Base-by-base conservation (phyloP, 768 basidiomycete species). In the Chalciporus chontae region DNA sequence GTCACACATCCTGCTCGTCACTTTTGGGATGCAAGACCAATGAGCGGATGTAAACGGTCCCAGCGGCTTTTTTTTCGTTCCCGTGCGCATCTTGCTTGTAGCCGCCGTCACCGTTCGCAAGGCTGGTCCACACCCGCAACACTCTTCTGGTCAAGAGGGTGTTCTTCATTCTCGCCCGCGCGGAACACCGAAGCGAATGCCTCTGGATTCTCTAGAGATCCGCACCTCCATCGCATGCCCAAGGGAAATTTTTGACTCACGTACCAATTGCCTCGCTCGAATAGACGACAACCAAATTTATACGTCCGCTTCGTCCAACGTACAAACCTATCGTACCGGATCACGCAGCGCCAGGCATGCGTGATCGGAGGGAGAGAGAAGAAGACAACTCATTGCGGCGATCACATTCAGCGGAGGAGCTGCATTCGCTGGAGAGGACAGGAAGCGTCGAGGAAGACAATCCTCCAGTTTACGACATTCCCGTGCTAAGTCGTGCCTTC, bases 291-390 rank as follows among this genome's bases (percentile, higher is more conserved):
- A 52, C 39, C 50, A 53, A 27, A 51, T 64, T 42, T 57, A 63
- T 53, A 39, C 64, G 54, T n/a, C 14, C 34, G 4, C 10, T 31
- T 14, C 32, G 53, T 59, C 32, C 53, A 67, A 53, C 63, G 61
- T 54, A 57, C 51, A 50, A 63, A 53, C 55, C 65, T 43, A 56
- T 58, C 47, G 57, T 56, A 17, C 54, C 47, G 21, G 32, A 51
- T 41, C 50, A 41, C 41, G 21, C 62, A 60, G 23, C 38, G 47
- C 42, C 53, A 40, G 24, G 38, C 13, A 41, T 54, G 53, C 55
- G 45, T 32, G 60, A 55, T 50, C 76, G 71, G 73, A 55, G 70
- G 55, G 76, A 78, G 51, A 68, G 66, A 8, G 79, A 78, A 53
- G 70, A 75, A 32, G 76, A 77, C 7, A 72, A 70, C 24, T 75